These are phyloP conservation scores for Cladorrhinum samala DNA, from an alignment of 495 filamentous ascomycete species.

Conservation along the genomic window DNA sequence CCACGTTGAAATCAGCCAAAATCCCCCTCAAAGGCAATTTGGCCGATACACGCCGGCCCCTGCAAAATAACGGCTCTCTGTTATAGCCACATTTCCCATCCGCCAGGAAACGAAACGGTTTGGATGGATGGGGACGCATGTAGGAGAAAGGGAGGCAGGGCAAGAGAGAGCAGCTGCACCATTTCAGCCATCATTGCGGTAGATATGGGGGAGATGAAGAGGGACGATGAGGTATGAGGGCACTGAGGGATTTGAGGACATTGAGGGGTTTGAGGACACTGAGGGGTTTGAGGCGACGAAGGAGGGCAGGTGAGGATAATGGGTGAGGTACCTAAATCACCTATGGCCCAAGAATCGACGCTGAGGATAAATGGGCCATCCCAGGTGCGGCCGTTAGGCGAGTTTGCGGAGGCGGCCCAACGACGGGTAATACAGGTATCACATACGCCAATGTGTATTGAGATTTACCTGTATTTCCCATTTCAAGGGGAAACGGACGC, in stretches of 20 bases:
- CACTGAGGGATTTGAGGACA: too few species aligned
- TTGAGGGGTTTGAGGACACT: too few species aligned
- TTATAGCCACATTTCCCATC: conserved; percentile 13
- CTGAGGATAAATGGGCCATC: conserved; percentile 25
- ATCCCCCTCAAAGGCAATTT: conserved; percentile 18
- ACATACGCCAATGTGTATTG: neutral
- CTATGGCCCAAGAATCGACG: conserved; percentile 5
- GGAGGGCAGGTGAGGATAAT: conserved; percentile 10
- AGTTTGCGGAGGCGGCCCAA: conserved; percentile 19
- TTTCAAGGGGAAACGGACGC: too few species aligned
- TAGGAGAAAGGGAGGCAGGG: too few species aligned
- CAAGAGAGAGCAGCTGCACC: neutral
- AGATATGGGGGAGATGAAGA: neutral
- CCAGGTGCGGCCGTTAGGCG: conserved; percentile 15
- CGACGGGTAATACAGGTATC: conserved; percentile 17
- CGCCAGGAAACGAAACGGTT: conserved; percentile 13
- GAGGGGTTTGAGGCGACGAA: conserved; percentile 1
- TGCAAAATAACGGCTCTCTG: conserved; percentile 1
- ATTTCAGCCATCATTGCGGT: conserved; percentile 2
- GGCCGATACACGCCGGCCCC: conserved; percentile 14
- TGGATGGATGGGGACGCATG: conserved; percentile 2
- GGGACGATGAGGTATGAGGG: too few species aligned
- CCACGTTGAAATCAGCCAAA: conserved; percentile 35
- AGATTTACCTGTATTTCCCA: too few species aligned
- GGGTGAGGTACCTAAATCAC: too few species aligned